Evolutionary conservation across 345 rosid species (phyloP).

Genomic region (Abelmoschus esculentus): DNA sequence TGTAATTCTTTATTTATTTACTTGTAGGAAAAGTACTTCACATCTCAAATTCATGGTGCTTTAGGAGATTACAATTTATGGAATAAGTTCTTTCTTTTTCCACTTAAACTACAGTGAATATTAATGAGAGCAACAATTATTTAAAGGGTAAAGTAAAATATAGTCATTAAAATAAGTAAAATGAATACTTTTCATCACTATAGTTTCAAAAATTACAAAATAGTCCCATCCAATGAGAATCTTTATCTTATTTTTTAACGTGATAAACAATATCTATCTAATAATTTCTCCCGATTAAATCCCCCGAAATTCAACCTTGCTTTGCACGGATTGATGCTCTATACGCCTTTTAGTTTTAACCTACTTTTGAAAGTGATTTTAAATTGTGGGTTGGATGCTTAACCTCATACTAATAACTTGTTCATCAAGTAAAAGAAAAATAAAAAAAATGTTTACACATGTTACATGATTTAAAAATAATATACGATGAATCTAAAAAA

Average conservation of each 20-base stretch:
- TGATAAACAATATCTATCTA: too few species aligned
- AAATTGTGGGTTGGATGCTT: not conserved
- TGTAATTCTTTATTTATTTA: not conserved
- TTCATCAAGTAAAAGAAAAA: not conserved
- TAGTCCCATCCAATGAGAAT: too few species aligned
- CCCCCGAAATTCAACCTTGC: not conserved
- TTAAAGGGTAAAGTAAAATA: too few species aligned
- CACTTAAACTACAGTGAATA: too few species aligned
- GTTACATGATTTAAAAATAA: not conserved
- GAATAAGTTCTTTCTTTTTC: not conserved
- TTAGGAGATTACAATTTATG: not conserved
- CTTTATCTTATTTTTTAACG: too few species aligned
- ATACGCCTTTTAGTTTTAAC: not conserved
- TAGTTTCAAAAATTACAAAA: too few species aligned
- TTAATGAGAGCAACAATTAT: too few species aligned
- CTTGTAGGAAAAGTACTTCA: not conserved
- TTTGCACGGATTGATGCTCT: not conserved
- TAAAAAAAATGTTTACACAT: not conserved
- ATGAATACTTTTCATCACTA: too few species aligned
- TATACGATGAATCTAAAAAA: not conserved
- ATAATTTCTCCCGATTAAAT: not conserved
- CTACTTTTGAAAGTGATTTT: not conserved
- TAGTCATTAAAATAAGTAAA: too few species aligned
- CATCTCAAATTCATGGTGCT: too few species aligned
- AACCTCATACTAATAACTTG: not conserved